phyloP scores from a whole-genome alignment of 2,329 filamentous ascomycete genomes.

The Cladosporium sp. region DNA sequence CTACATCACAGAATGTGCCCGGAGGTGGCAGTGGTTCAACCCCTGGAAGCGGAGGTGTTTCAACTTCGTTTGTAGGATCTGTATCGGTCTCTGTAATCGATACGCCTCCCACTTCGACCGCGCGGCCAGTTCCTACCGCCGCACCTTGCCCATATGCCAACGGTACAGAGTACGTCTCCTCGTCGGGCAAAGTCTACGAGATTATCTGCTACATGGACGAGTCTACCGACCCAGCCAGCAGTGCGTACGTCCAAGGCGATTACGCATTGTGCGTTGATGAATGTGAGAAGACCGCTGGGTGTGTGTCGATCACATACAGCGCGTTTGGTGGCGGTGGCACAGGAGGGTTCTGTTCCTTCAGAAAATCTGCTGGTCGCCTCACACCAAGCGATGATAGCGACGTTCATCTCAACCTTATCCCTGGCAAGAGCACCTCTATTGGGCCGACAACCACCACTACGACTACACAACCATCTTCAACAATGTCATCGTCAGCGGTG shows the following conservation, averaged over 20 bases:
- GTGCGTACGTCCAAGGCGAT: not conserved
- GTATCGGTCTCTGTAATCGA: not conserved
- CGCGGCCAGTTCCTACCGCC: not conserved
- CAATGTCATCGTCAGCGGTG: not conserved
- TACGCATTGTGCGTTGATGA: slow-evolving; percentile 24
- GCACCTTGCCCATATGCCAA: slow-evolving; percentile 22
- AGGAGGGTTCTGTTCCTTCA: not conserved
- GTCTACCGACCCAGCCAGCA: slow-evolving; percentile 8
- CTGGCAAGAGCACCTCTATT: not conserved
- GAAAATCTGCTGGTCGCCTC: not conserved
- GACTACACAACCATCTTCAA: not conserved
- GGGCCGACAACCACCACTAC: not conserved
- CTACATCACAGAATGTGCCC: not conserved
- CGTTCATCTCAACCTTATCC: slow-evolving; percentile 3
- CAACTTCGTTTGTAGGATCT: not conserved
- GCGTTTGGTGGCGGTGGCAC: not conserved
- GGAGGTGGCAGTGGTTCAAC: not conserved
- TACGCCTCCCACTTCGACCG: not conserved
- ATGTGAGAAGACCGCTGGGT: slow-evolving; percentile 27
- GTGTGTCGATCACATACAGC: slow-evolving; percentile 29
- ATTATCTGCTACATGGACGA: slow-evolving; percentile 20
- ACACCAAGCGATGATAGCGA: slow-evolving; percentile 2
- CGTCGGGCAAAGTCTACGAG: slow-evolving; percentile 20
- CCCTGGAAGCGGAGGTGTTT: not conserved
- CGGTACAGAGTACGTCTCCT: slow-evolving; percentile 22